Percentiles rank a stretch among this genome's conserved stretches.
phyloP scores from a whole-genome alignment of 495 filamentous ascomycete species.

The Penicillium waksmanii region DNA sequence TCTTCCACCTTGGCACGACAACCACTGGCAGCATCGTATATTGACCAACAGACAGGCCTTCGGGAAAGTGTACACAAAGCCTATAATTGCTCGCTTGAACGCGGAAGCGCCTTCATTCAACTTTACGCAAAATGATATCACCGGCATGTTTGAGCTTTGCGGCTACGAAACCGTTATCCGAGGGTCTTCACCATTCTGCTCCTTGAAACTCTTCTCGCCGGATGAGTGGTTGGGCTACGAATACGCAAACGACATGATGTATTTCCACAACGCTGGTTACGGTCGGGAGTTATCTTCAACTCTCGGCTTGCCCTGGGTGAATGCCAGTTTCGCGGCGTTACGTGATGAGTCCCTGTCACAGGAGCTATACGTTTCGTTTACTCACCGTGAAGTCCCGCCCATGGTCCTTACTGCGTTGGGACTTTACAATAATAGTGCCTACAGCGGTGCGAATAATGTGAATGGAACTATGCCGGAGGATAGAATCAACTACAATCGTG shows the following conservation, averaged over 20 bases:
- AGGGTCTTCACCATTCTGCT: conserved; percentile 28
- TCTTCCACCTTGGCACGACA: too few relatives aligned
- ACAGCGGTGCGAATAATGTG: conserved; percentile 12
- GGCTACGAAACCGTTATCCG: conserved; percentile 34
- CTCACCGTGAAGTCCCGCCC: conserved; percentile 27
- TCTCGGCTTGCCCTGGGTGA: conserved; percentile 26
- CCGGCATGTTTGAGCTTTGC: conserved; percentile 32
- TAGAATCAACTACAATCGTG: conserved; percentile 25
- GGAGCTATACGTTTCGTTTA: conserved; percentile 27
- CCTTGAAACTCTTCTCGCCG: conserved; percentile 17
- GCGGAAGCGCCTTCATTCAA: conserved; percentile 22
- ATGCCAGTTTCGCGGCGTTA: conserved; percentile 17
- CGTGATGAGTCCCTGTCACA: conserved; percentile 10
- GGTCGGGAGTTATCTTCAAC: conserved; percentile 16
- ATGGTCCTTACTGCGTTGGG: conserved; percentile 25
- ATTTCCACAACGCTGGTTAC: conserved; percentile 32
- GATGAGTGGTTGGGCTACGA: conserved; percentile 32
- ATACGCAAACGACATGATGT: conserved; percentile 29
- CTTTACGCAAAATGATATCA: conserved; percentile 28
- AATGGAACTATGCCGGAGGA: conserved; percentile 25
- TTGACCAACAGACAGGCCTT: conserved; percentile 14
- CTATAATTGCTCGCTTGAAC: conserved; percentile 20
- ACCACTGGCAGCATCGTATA: too few relatives aligned
- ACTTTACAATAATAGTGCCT: conserved; percentile 29
- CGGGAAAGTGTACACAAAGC: conserved; percentile 20